Conservation (phyloP, 176 grass and related monocot species). For the Musa itinerans region DNA sequence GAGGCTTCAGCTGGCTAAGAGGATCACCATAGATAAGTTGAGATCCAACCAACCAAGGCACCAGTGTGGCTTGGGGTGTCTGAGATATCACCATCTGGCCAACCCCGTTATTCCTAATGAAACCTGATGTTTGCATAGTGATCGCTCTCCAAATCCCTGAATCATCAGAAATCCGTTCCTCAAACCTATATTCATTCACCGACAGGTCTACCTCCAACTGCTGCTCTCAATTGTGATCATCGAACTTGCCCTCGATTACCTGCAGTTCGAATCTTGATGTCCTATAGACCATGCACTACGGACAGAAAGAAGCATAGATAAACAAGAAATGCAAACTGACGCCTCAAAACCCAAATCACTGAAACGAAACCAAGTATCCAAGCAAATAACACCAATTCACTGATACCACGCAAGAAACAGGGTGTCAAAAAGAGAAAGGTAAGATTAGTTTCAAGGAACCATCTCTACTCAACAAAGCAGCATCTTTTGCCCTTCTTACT, state of each 20-base stretch:
- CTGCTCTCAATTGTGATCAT: not conserved
- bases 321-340: not conserved
- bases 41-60: not conserved
- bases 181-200: not conserved
- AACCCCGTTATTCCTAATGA: not conserved
- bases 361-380: not conserved
- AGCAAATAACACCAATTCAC: not conserved
- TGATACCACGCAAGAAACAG: not conserved
- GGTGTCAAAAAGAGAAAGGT: not conserved
- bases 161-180: not conserved
- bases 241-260: not conserved
- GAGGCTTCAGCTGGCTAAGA: slow-evolving; percentile 1
- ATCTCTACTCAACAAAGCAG: not conserved
- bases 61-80: not conserved
- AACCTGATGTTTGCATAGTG: not conserved
- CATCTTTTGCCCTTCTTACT: not conserved
- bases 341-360: not conserved
- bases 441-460: not conserved
- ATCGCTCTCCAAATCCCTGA: not conserved
- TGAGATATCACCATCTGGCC: not conserved
- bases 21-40: not conserved
- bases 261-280: not conserved
- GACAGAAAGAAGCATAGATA: not conserved
- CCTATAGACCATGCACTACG: not conserved
- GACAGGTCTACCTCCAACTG: not conserved